These are phyloP conservation scores for Ascochyta koolunga DNA, from an alignment of 2,329 filamentous ascomycete species.

Conservation along the genomic window DNA sequence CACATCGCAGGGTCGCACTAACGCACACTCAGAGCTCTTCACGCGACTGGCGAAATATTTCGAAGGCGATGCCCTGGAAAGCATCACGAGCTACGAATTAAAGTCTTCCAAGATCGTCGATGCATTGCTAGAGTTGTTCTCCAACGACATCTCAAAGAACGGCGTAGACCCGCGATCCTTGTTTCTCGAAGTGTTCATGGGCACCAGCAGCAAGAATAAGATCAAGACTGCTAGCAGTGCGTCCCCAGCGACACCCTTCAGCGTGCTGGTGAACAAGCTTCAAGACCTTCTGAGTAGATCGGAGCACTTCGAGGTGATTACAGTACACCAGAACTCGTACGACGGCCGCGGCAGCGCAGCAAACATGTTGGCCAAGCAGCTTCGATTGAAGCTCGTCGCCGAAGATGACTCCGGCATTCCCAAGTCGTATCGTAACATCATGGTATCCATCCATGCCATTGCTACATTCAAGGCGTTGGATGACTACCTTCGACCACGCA, in stretches of 20 bases:
- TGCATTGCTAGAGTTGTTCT: slow-evolving; percentile 81
- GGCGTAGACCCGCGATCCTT: slow-evolving; percentile 71
- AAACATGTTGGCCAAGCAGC: slow-evolving; percentile 95
- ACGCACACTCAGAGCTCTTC: slow-evolving; percentile 71
- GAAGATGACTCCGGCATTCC: slow-evolving; percentile 93
- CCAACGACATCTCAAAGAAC: slow-evolving; percentile 66
- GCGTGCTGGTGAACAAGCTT: slow-evolving; percentile 88
- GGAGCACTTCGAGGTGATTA: slow-evolving; percentile 97
- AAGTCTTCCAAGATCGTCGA: slow-evolving; percentile 89
- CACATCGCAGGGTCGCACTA: slow-evolving; percentile 60
- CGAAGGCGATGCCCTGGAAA: slow-evolving; percentile 84
- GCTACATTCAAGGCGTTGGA: slow-evolving; percentile 97
- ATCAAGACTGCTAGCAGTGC: slow-evolving; percentile 69
- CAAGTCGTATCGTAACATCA: slow-evolving; percentile 85
- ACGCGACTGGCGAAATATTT: slow-evolving; percentile 80
- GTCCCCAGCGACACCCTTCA: slow-evolving; percentile 82
- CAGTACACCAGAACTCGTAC: slow-evolving; percentile 89
- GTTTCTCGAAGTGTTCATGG: slow-evolving; percentile 94
- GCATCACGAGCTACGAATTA: slow-evolving; percentile 93
- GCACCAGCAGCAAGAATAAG: slow-evolving; percentile 65
- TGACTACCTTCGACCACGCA: slow-evolving; percentile 91
- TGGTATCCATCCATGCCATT: slow-evolving; percentile 98
- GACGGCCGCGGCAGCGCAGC: slow-evolving; percentile 91
- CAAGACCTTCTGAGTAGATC: slow-evolving; percentile 95
- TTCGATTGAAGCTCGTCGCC: slow-evolving; percentile 84